Evolutionary conservation across 345 rosid genomes (phyloP).

Genomic region (Cardiospermum halicacabum): DNA sequence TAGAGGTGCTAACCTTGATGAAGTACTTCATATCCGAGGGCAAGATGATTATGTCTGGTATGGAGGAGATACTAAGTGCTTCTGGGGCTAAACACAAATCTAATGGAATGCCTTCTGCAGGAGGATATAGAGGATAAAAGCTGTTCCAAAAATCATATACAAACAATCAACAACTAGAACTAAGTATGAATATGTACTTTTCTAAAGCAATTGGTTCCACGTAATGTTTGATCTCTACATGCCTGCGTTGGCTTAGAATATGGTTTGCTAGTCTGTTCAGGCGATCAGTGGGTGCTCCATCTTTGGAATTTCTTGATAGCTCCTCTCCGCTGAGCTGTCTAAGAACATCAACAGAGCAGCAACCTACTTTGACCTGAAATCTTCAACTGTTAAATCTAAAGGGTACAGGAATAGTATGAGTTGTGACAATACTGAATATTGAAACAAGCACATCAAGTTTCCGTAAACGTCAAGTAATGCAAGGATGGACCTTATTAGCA

Average conservation of each 20-base stretch:
- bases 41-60: constrained; percentile 72
- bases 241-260: constrained; percentile 70
- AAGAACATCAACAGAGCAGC: constrained; percentile 84
- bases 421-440: not conserved
- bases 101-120: constrained; percentile 72
- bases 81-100: constrained; percentile 75
- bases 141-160: constrained; percentile 32
- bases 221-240: constrained; percentile 16
- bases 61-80: constrained; percentile 43
- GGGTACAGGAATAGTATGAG: not conserved
- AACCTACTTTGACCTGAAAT: constrained; percentile 79
- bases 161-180: not conserved
- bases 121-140: constrained; percentile 84
- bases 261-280: constrained; percentile 82
- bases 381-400: constrained; percentile 6
- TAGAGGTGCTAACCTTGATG: constrained; percentile 47
- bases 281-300: constrained; percentile 64
- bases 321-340: constrained; percentile 90
- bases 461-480: not conserved
- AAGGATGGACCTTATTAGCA: constrained; percentile 1
- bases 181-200: not conserved
- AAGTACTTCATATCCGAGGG: constrained; percentile 87
- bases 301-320: constrained; percentile 55
- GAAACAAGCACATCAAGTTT: not conserved
- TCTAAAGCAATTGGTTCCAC: not conserved